A percentile compares a stretch with the other conserved stretches of the same genome.
Conservation (phyloP, 208 protist species). For the Leishmania gerbilli region DNA sequence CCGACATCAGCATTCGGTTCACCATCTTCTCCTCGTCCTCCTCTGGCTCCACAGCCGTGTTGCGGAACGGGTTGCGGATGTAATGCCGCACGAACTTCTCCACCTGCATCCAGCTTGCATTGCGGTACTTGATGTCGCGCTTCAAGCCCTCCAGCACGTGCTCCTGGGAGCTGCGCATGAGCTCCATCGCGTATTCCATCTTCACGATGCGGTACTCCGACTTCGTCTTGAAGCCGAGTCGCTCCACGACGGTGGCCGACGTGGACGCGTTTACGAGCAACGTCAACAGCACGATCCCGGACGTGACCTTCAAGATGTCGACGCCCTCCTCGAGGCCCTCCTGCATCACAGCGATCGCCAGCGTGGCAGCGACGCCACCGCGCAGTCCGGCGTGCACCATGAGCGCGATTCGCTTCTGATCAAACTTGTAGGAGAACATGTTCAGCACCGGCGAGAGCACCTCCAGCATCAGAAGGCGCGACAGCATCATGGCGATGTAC, state of each 20-base stretch:
- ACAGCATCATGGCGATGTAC: conserved; percentile 68
- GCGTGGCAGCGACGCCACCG: conserved; percentile 77
- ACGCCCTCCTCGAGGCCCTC: conserved; percentile 54
- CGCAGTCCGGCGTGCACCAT: conserved; percentile 77
- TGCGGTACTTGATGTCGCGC: conserved; percentile 68
- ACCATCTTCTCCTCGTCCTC: conserved; percentile 51
- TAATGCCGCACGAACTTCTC: conserved; percentile 53
- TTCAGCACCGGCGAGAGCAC: conserved; percentile 74
- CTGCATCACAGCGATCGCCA: conserved; percentile 74
- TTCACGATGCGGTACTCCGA: conserved; percentile 52
- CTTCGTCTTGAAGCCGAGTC: conserved; percentile 67
- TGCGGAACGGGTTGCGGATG: conserved; percentile 51
- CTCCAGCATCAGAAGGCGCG: conserved; percentile 70
- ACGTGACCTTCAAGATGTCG: conserved; percentile 67
- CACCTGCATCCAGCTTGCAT: conserved; percentile 71
- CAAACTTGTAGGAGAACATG: conserved; percentile 58
- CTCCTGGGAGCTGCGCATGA: conserved; percentile 39
- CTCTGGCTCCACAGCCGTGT: conserved; percentile 34
- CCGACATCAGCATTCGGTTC: conserved; percentile 75
- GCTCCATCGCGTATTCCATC: conserved; percentile 68
- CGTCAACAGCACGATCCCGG: conserved; percentile 76
- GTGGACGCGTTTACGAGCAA: conserved; percentile 79
- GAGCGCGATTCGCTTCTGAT: conserved; percentile 52
- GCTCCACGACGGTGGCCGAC: conserved; percentile 43
- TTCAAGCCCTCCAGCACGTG: conserved; percentile 55